Evolutionary conservation across 306 rosid genomes (phyloP).

Genomic region (Rosa lucieae): DNA sequence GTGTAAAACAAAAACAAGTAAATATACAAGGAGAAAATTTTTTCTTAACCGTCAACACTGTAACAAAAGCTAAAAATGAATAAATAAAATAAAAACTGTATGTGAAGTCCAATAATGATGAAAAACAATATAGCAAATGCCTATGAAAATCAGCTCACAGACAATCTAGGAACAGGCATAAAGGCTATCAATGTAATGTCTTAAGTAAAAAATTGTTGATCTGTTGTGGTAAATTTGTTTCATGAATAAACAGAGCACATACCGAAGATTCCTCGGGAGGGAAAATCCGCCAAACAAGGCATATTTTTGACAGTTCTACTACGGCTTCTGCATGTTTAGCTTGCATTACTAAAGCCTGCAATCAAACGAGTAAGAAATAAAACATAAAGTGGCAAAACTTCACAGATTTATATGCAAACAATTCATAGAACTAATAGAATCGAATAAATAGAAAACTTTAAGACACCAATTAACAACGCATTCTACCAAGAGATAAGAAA

Average conservation of each 20-base stretch:
- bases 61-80: background rate
- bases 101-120: background rate
- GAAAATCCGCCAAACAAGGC: constrained; percentile 65
- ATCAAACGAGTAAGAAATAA: constrained; percentile 10
- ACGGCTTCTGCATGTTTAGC: constrained; percentile 66
- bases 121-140: constrained; percentile 15
- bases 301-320: constrained; percentile 75
- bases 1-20: background rate
- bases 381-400: background rate
- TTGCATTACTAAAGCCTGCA: constrained; percentile 88
- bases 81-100: background rate
- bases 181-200: background rate
- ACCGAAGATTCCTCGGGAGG: constrained; percentile 93
- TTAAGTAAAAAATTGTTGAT: background rate
- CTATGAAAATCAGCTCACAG: background rate
- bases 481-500: background rate
- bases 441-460: background rate
- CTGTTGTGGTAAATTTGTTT: background rate
- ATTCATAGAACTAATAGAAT: background rate
- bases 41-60: background rate
- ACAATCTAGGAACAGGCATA: background rate
- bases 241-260: constrained; percentile 28
- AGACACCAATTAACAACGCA: background rate
- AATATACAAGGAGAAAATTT: background rate
- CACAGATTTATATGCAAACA: background rate